Evolutionary conservation across 2,329 filamentous ascomycete species (phyloP).

Genomic region (Stachybotrys chartarum): DNA sequence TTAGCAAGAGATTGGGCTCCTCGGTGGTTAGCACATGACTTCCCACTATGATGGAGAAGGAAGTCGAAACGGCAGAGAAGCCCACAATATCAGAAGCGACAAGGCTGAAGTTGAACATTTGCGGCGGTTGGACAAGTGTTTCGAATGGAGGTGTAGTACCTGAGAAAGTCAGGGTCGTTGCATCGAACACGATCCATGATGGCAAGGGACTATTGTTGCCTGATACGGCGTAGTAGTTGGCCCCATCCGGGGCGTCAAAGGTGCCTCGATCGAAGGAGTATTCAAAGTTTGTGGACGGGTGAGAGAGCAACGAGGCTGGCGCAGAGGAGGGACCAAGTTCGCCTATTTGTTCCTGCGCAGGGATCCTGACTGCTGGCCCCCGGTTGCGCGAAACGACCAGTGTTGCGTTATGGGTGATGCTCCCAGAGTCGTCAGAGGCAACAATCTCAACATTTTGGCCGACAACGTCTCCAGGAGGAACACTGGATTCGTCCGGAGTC

Average conservation of each 20-base stretch:
- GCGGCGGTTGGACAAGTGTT: constrained; percentile 58
- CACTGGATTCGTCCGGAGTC: constrained; percentile 51
- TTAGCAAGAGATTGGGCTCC: constrained; percentile 47
- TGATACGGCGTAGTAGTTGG: constrained; percentile 72
- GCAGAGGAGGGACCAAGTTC: constrained; percentile 52
- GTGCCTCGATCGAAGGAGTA: constrained; percentile 50
- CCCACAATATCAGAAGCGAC: constrained; percentile 75
- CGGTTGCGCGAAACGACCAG: constrained; percentile 59
- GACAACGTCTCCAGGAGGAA: constrained; percentile 44
- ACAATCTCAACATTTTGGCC: constrained; percentile 57
- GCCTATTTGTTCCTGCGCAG: constrained; percentile 51
- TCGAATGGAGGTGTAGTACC: constrained; percentile 62
- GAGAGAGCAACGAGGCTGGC: constrained; percentile 50
- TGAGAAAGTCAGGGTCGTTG: constrained; percentile 55
- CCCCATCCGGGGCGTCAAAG: constrained; percentile 50
- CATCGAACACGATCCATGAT: constrained; percentile 75
- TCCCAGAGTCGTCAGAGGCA: constrained; percentile 61
- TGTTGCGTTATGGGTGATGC: constrained; percentile 57
- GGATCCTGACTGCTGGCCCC: constrained; percentile 46
- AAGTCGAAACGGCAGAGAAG: constrained; percentile 59
- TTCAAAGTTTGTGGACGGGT: constrained; percentile 44
- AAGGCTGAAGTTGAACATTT: constrained; percentile 64
- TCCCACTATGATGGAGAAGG: constrained; percentile 67
- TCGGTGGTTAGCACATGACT: constrained; percentile 62
- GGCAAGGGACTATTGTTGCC: constrained; percentile 75